phyloP scores from a whole-genome alignment of 306 rosid genomes.

The Dryas octopetala region DNA sequence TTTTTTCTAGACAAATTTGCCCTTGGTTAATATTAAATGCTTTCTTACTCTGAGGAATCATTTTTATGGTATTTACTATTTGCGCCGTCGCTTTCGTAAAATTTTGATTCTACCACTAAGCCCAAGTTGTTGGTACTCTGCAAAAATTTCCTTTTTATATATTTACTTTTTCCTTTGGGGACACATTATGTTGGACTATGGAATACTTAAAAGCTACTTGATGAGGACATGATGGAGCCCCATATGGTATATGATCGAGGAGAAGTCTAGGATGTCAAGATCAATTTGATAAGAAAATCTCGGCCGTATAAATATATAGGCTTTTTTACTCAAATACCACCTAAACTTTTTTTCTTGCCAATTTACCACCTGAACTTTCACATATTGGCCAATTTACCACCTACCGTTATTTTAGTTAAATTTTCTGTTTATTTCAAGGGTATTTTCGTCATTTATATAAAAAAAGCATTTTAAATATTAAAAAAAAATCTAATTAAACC shows the following conservation, averaged over 20 bases:
- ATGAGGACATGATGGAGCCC: neutral
- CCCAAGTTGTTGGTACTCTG: neutral
- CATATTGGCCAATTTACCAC: too few species aligned
- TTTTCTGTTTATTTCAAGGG: too few species aligned
- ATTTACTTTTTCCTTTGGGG: too few species aligned
- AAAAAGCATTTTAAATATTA: too few species aligned
- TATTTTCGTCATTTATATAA: too few species aligned
- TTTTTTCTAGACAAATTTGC: neutral
- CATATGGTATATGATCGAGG: neutral
- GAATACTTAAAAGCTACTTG: neutral
- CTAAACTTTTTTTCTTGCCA: too few species aligned
- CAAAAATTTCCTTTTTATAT: neutral
- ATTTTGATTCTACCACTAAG: conserved; percentile 1
- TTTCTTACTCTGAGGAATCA: neutral
- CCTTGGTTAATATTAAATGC: neutral
- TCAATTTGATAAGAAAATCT: conserved; percentile 4
- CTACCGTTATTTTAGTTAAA: too few species aligned
- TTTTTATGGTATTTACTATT: neutral
- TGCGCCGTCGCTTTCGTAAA: neutral
- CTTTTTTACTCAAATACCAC: too few species aligned
- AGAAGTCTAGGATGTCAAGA: neutral
- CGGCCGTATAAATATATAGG: neutral
- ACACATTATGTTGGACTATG: neutral
- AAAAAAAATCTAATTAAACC: too few species aligned
- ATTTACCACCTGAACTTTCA: too few species aligned